Conservation (phyloP, 2,329 filamentous ascomycete species). For the Dactylonectria macrodidyma region DNA sequence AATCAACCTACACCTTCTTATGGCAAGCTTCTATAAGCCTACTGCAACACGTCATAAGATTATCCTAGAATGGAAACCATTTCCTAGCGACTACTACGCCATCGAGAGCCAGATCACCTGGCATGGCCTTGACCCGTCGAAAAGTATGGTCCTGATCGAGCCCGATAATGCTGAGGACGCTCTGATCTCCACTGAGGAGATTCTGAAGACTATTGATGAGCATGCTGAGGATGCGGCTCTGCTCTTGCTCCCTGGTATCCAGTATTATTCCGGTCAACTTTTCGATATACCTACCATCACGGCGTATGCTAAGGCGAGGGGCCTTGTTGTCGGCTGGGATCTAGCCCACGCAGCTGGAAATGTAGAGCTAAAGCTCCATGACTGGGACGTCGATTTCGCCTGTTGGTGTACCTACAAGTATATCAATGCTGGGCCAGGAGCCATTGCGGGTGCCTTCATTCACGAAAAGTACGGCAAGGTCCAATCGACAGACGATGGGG, state of each 20-base stretch:
- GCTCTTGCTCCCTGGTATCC: slow-evolving; percentile 86
- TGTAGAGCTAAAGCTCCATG: slow-evolving; percentile 83
- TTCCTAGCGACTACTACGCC: slow-evolving; percentile 90
- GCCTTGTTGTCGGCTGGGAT: slow-evolving; percentile 87
- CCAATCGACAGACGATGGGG: slow-evolving; percentile 53
- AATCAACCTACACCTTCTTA: slow-evolving; percentile 83
- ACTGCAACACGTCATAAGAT: slow-evolving; percentile 79
- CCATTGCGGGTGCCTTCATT: slow-evolving; percentile 85
- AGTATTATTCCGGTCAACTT: slow-evolving; percentile 92
- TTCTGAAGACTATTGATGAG: slow-evolving; percentile 80
- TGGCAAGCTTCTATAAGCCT: slow-evolving; percentile 88
- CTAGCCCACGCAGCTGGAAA: slow-evolving; percentile 91
- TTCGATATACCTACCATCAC: slow-evolving; percentile 89
- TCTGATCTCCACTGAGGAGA: slow-evolving; percentile 78
- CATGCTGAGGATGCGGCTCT: slow-evolving; percentile 82
- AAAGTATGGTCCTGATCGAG: slow-evolving; percentile 82
- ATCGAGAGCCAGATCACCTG: slow-evolving; percentile 84
- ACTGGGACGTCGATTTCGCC: slow-evolving; percentile 93
- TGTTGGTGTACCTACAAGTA: slow-evolving; percentile 98
- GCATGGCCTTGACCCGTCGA: slow-evolving; percentile 76
- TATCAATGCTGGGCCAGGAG: slow-evolving; percentile 87
- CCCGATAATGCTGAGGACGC: slow-evolving; percentile 65
- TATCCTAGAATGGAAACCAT: slow-evolving; percentile 90
- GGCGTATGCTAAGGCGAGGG: slow-evolving; percentile 78
- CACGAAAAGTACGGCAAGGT: slow-evolving; percentile 81